Base-by-base conservation (phyloP, 2,329 filamentous ascomycete species). In the Trichoderma sp. region DNA sequence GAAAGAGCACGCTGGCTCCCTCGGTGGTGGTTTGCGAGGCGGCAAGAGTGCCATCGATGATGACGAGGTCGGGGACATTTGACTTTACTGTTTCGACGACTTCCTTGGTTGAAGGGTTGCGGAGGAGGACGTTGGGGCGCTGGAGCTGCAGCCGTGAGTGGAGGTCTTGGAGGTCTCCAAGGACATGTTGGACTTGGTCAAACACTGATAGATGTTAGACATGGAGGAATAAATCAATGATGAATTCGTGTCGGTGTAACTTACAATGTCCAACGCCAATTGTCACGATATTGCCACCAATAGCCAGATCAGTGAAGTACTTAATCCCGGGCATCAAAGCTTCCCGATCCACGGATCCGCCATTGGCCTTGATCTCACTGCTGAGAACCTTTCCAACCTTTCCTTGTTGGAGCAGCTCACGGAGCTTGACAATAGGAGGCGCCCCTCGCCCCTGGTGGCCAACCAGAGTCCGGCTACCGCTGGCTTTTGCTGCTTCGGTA, bases 301-400 rank as follows among this genome's bases (percentile, higher is more conserved):
- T 73, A 8, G 80, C 77, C 13, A 81, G 77, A 5, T 86, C 78
- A 0, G 83, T 74, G 52, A 86, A 85, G 69, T 88, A 90, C 32
- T 78, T 74, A 34, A 85, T 72, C 0, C 76, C 76, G 28, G 75
- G 72, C 0, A 76, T 72, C 3, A 84, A 2, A 0, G 69, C 68
- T 1, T 79, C 77, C 4, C 82, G 74, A 10, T 76, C 73, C 0
- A 76, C 71, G 0, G 80, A 75, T 2, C 80, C 82, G 0, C 80
- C 82, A 52, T 74, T 78, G 0, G 77, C 80, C 32, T 75, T 77
- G 10, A 83, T 71, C 43, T 86, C 84, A 10, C 81, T 83, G 68
- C 85, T 87, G 24, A 88, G 72, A 0, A 89, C 77, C 51, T 81
- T 83, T 0, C 87, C 87, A 34, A 89, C 81, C 3, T 75, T 76